phyloP scores from a whole-genome alignment of 768 basidiomycete species.

The Kwoniella sp. region DNA sequence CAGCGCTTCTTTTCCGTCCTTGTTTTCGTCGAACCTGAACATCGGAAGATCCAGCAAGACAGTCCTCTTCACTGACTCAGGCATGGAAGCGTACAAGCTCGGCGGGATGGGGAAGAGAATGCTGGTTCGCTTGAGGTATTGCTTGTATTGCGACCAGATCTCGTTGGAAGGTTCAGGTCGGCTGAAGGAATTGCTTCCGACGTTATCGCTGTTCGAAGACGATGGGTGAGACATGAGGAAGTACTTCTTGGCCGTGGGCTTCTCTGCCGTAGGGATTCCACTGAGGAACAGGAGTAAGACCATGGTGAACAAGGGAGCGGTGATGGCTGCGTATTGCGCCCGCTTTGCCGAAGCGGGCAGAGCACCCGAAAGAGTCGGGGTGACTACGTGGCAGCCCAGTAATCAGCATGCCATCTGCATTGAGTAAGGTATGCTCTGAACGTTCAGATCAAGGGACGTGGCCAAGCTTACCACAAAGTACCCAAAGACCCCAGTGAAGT shows the following conservation, averaged over 20 bases:
- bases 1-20: constrained; percentile 60
- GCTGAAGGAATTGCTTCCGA: constrained; percentile 1
- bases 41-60: constrained; percentile 68
- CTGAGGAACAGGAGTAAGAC: constrained; percentile 65
- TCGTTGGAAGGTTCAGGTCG: constrained; percentile 23
- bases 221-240: constrained; percentile 61
- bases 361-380: constrained; percentile 63
- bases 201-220: constrained; percentile 7
- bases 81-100: constrained; percentile 62
- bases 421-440: background rate
- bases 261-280: constrained; percentile 72
- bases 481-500: constrained; percentile 41
- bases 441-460: too few relatives aligned
- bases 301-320: constrained; percentile 69
- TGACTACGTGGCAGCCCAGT: constrained; percentile 64
- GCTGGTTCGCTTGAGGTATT: constrained; percentile 64
- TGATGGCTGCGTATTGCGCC: constrained; percentile 66
- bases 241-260: constrained; percentile 66
- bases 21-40: constrained; percentile 64
- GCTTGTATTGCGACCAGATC: constrained; percentile 59
- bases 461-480: constrained; percentile 40
- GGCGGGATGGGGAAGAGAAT: constrained; percentile 69
- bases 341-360: constrained; percentile 59
- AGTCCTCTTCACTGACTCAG: constrained; percentile 62
- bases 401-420: constrained; percentile 62